Base-by-base conservation (phyloP, 176 grass and related monocot species). In the Rhipidocladum racemiflorum region DNA sequence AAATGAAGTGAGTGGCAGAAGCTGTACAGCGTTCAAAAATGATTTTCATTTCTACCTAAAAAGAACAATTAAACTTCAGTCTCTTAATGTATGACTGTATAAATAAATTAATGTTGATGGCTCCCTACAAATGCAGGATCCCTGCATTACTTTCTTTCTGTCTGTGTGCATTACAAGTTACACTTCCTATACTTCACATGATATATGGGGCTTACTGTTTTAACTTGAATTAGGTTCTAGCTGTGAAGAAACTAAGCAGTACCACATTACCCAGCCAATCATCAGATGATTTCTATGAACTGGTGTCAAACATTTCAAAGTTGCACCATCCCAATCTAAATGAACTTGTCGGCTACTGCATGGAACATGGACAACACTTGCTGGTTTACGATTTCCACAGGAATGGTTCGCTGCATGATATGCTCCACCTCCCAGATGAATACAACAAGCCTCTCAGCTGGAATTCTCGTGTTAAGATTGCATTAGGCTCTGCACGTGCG, bases 311-410 rank as follows among this genome's bases (percentile, higher is more conserved):
- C 32, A 97, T 94, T 81, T 97, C 95, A n/a, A 85, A 50, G 43
- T 72, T 97, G 75, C 92, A 89, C 40, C 95, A 94, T 74, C 90
- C 92, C 45, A 97, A 94, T 91, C 82, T 97, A 67, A 92, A 77
- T 56, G 95, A 91, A 75, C 88, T 97, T 87, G 95, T 91, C 32
- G 95, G 95, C 32, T 97, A 94, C 78, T 97, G 90, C 81, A 92
- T 93, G 77, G 92, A 97, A 57, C 90, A 97, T 44, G 92, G 92
- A 30, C 95, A 97, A 27, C 86, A 92, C 81, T 81, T 97, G 90
- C 82, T 97, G 66, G 84, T 94, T 50, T 97, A 89, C 61, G 81
- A 94, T 80, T 94, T 85, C 73, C 77, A 92, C 65, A 92, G 69
- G 59, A 97, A 94, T 87, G 90, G 95, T 30, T 94, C 90, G 16